These are phyloP conservation scores for Ettlia oleoabundans DNA, from an alignment of 139 green algal species.

Conservation along the genomic window DNA sequence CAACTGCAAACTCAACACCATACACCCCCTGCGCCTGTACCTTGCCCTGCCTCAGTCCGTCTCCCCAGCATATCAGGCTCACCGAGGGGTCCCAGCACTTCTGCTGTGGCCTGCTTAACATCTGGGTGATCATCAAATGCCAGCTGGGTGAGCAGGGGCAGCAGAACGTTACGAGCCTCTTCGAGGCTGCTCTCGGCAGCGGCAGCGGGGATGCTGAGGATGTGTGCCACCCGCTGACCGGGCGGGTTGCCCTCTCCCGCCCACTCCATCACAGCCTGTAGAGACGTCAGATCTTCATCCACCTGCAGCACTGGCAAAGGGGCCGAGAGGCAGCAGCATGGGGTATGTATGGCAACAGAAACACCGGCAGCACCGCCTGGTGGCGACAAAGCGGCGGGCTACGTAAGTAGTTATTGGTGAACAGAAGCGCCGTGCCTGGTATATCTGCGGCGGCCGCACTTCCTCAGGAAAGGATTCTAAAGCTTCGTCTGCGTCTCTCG, in stretches of 20 bases:
- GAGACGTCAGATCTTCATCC: conserved; percentile 3
- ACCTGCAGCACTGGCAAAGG: too few relatives aligned
- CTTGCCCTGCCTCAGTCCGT: neutral
- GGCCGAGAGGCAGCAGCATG: too few relatives aligned
- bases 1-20: neutral
- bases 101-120: conserved; percentile 26
- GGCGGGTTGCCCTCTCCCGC: conserved; percentile 18
- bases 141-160: conserved; percentile 39
- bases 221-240: conserved; percentile 26
- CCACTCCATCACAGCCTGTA: conserved; percentile 2
- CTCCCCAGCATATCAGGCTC: too few relatives aligned
- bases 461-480: too few relatives aligned
- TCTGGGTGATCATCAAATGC: conserved; percentile 20
- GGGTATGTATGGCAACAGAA: too few relatives aligned
- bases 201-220: conserved; percentile 34
- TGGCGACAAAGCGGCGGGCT: too few relatives aligned
- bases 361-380: too few relatives aligned
- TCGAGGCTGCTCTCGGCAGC: conserved; percentile 2
- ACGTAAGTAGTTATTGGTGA: too few relatives aligned
- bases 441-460: too few relatives aligned
- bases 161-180: neutral
- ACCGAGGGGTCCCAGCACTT: conserved; percentile 39
- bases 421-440: too few relatives aligned
- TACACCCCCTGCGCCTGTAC: neutral
- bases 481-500: too few relatives aligned